Conservation (phyloP, 305 asterid species). For the Plantago lanceolata region DNA sequence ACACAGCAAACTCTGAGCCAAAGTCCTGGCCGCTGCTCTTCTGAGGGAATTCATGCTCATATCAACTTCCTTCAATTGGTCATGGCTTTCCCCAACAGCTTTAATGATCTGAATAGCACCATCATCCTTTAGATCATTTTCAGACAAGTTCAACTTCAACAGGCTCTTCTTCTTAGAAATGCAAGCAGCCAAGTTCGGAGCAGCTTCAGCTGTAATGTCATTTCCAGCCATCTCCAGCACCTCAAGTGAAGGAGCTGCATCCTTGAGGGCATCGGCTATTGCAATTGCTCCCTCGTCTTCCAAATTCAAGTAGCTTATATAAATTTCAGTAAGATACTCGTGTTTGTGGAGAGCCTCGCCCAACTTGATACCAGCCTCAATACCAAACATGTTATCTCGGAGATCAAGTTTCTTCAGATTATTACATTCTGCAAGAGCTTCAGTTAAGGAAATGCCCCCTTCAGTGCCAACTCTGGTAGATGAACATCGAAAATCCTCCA, state of each 20-base stretch:
- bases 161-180: conserved; percentile 51
- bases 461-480: conserved; percentile 82
- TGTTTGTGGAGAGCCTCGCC: conserved; percentile 53
- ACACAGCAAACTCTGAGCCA: conserved; percentile 61
- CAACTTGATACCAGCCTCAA: conserved; percentile 67
- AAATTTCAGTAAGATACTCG: conserved; percentile 54
- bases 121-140: conserved; percentile 83
- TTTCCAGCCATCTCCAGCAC: conserved; percentile 91
- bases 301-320: conserved; percentile 77
- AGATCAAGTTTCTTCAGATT: conserved; percentile 81
- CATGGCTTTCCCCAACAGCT: conserved; percentile 54
- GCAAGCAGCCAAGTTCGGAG: conserved; percentile 59
- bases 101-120: conserved; percentile 66
- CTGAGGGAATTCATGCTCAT: conserved; percentile 59
- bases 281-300: conserved; percentile 81
- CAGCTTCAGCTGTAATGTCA: conserved; percentile 75
- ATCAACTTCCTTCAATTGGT: conserved; percentile 66
- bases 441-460: conserved; percentile 78
- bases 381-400: conserved; percentile 90
- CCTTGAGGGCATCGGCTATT: conserved; percentile 58
- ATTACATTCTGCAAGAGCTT: conserved; percentile 63
- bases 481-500: conserved; percentile 90
- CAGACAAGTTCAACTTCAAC: conserved; percentile 65
- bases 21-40: conserved; percentile 52
- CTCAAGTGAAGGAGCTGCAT: conserved; percentile 54